Percentiles rank a stretch among this genome's conserved stretches.
phyloP scores from a whole-genome alignment of 1,284 basidiomycete genomes.

The Cerioporus squamosus region DNA sequence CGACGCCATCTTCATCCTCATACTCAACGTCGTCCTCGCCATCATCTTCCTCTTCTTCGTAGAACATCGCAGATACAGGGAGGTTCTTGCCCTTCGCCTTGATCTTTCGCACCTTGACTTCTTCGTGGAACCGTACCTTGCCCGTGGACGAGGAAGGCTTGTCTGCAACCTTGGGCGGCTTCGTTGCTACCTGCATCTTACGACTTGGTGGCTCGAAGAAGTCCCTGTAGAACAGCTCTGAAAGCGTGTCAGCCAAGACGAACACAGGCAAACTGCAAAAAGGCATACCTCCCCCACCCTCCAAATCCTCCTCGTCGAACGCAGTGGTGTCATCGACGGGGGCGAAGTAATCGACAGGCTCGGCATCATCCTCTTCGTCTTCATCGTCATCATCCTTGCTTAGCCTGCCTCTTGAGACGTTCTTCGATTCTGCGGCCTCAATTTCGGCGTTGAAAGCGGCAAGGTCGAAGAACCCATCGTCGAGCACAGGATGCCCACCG shows the following conservation, averaged over 20 bases:
- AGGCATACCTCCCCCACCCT: slow-evolving; percentile 48
- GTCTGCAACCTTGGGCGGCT: slow-evolving; percentile 15
- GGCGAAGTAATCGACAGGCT: slow-evolving; percentile 74
- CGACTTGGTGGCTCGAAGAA: slow-evolving; percentile 69
- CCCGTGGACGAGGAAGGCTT: slow-evolving; percentile 27
- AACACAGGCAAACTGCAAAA: slow-evolving; percentile 1
- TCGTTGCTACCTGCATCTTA: slow-evolving; percentile 26
- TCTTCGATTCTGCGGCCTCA: slow-evolving; percentile 77
- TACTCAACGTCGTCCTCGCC: slow-evolving; percentile 35
- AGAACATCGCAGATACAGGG: slow-evolving; percentile 45
- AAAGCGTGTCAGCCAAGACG: slow-evolving; percentile 1
- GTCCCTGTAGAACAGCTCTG: slow-evolving; percentile 70
- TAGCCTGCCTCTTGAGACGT: slow-evolving; percentile 63
- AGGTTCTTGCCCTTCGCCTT: slow-evolving; percentile 67
- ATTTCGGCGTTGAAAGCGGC: slow-evolving; percentile 89
- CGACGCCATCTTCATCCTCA: slow-evolving; percentile 30
- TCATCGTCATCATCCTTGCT: slow-evolving; percentile 60
- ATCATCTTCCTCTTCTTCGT: slow-evolving; percentile 42
- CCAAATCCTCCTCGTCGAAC: slow-evolving; percentile 43
- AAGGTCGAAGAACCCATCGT: slow-evolving; percentile 94
- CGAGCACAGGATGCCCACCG: slow-evolving; percentile 64
- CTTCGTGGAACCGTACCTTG: slow-evolving; percentile 79
- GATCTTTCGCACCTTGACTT: slow-evolving; percentile 82
- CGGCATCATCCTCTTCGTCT: slow-evolving; percentile 53
- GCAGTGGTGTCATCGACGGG: slow-evolving; percentile 52